Evolutionary conservation across 805 yeast genomes (phyloP).

Genomic region (Zygoascus ofunaensis): DNA sequence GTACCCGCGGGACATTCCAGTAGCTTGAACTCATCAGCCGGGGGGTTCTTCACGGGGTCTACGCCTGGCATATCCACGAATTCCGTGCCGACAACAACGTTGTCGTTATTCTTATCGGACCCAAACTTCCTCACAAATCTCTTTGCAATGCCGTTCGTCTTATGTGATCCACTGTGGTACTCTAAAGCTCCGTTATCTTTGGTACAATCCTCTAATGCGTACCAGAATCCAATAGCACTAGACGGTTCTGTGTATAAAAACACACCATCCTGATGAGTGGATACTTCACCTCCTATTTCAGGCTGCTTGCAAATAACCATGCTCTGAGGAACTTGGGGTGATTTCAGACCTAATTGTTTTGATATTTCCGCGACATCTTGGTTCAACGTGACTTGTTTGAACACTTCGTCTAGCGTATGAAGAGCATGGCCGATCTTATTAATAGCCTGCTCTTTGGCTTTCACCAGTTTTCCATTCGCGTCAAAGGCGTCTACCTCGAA

Average conservation of each 20-base stretch:
- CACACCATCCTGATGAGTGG: conserved; percentile 68
- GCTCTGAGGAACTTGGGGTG: conserved; percentile 66
- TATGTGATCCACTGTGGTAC: conserved; percentile 65
- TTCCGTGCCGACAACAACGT: conserved; percentile 52
- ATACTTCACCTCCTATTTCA: conserved; percentile 61
- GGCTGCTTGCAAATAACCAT: conserved; percentile 79
- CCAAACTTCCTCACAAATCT: conserved; percentile 47
- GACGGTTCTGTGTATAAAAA: conserved; percentile 66
- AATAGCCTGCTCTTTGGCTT: conserved; percentile 47
- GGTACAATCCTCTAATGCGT: conserved; percentile 69
- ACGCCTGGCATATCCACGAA: conserved; percentile 35
- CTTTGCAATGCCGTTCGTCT: conserved; percentile 43
- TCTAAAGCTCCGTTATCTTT: conserved; percentile 57
- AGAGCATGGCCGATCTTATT: conserved; percentile 77
- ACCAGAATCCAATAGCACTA: conserved; percentile 72
- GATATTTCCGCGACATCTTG: conserved; percentile 44
- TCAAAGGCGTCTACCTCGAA: conserved; percentile 66
- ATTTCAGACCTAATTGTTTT: conserved; percentile 41
- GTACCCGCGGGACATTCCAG: conserved; percentile 66
- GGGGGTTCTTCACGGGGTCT: conserved; percentile 24
- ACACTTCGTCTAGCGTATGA: conserved; percentile 48
- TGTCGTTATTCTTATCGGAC: conserved; percentile 24
- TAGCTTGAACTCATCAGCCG: conserved; percentile 37
- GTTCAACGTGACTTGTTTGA: conserved; percentile 42
- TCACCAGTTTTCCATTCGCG: conserved; percentile 39